Conservation (phyloP, 129 eudicot species). For the Flaveria linearis region DNA sequence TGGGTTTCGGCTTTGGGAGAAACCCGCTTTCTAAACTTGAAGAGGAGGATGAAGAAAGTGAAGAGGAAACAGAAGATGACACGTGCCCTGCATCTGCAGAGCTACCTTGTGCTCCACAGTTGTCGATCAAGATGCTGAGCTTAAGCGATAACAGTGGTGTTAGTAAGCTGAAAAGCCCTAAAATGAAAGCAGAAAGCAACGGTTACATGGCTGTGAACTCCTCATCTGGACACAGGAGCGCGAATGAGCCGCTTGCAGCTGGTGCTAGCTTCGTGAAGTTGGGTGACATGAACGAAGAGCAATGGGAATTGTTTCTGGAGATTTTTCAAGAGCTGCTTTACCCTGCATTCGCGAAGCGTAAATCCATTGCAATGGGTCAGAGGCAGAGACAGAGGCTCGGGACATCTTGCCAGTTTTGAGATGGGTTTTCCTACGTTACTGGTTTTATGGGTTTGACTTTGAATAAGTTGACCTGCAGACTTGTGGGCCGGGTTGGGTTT, state of each 20-base stretch:
- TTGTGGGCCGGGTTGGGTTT: conserved; percentile 23
- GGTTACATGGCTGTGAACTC: conserved; percentile 49
- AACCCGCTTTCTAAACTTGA: conserved; percentile 74
- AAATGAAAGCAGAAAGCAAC: conserved; percentile 33
- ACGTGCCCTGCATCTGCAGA: conserved; percentile 12
- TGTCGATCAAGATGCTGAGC: conserved; percentile 47
- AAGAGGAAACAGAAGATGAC: conserved; percentile 21
- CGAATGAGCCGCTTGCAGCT: conserved; percentile 78
- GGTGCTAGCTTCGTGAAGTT: conserved; percentile 80
- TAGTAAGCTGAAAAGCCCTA: conserved; percentile 16
- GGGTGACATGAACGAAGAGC: conserved; percentile 80
- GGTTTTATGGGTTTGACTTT: conserved; percentile 39
- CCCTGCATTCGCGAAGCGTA: conserved; percentile 65
- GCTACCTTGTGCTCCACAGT: conserved; percentile 41
- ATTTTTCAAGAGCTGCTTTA: conserved; percentile 66
- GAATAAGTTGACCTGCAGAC: conserved; percentile 30
- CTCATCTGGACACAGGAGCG: conserved; percentile 90
- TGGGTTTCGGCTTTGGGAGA: conserved; percentile 47
- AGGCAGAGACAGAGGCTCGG: conserved; percentile 94
- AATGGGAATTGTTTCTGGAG: conserved; percentile 78
- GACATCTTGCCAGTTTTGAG: conserved; percentile 99
- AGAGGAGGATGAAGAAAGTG: conserved; percentile 42
- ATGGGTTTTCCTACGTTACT: conserved; percentile 10
- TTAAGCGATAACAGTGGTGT: conserved; percentile 53
- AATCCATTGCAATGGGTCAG: conserved; percentile 61